Evolutionary conservation across 352 stramenopile genomes (phyloP).

Genomic region (Phytophthora ramorum): DNA sequence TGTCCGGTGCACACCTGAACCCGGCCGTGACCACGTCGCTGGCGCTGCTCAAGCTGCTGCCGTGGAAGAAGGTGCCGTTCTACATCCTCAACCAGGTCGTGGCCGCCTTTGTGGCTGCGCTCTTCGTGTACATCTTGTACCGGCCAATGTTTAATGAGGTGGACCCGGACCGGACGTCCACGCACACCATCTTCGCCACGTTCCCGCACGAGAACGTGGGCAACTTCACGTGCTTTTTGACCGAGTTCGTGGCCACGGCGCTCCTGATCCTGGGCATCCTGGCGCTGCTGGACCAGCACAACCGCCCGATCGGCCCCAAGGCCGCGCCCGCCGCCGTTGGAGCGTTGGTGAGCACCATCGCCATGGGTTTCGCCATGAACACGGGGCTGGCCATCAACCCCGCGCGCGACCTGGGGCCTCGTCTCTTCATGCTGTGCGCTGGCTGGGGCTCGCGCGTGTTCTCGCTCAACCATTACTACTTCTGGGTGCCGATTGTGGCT

Average conservation of each 20-base stretch:
- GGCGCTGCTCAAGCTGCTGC: constrained; percentile 37
- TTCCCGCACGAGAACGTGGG: constrained; percentile 38
- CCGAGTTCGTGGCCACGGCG: constrained; percentile 40
- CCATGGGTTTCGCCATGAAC: constrained; percentile 34
- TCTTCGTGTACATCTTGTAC: constrained; percentile 47
- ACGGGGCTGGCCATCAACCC: constrained; percentile 47
- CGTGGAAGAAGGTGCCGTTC: constrained; percentile 40
- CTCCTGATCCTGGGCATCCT: constrained; percentile 40
- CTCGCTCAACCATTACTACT: constrained; percentile 53
- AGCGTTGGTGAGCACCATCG: constrained; percentile 32
- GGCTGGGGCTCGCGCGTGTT: constrained; percentile 58
- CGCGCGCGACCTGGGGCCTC: constrained; percentile 46
- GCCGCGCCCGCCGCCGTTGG: constrained; percentile 21
- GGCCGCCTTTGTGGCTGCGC: constrained; percentile 35
- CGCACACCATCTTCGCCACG: constrained; percentile 44
- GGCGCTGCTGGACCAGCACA: constrained; percentile 41
- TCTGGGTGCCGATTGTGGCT: constrained; percentile 60
- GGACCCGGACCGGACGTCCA: constrained; percentile 40
- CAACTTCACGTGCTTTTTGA: constrained; percentile 44
- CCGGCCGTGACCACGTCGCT: constrained; percentile 32
- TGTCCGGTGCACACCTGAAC: constrained; percentile 47
- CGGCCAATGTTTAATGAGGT: constrained; percentile 43
- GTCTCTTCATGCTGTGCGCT: constrained; percentile 46
- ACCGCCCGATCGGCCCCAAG: constrained; percentile 34
- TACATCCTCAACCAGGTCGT: constrained; percentile 43